phyloP scores from a whole-genome alignment of 1,284 basidiomycete genomes.

The Puccinia coronata region DNA sequence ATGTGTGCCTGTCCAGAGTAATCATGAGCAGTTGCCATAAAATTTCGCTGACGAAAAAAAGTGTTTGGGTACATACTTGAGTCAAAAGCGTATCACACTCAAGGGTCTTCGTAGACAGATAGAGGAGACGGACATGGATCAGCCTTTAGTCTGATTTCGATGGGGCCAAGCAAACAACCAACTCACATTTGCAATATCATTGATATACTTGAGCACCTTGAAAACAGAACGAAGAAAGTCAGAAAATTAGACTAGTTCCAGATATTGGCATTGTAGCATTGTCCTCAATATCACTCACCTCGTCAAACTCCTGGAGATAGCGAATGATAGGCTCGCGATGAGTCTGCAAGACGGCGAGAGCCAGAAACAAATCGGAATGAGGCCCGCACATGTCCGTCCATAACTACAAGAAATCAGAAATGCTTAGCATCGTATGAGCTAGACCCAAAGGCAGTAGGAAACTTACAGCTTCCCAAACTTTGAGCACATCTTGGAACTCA shows the following conservation, averaged over 20 bases:
- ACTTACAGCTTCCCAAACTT: constrained; percentile 75
- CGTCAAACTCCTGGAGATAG: constrained; percentile 76
- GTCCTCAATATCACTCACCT: constrained; percentile 50
- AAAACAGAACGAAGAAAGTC: neutral
- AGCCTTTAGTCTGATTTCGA: neutral
- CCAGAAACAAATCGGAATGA: constrained; percentile 88
- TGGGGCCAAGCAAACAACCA: neutral
- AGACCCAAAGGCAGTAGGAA: neutral
- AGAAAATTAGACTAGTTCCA: neutral
- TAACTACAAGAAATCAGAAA: constrained; percentile 62
- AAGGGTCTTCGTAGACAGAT: constrained; percentile 16
- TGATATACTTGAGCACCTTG: constrained; percentile 71
- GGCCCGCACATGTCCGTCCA: constrained; percentile 89
- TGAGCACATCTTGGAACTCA: constrained; percentile 65
- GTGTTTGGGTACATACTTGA: constrained; percentile 16
- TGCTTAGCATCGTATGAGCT: neutral
- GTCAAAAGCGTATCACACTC: constrained; percentile 45
- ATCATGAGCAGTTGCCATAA: neutral
- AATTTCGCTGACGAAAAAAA: neutral
- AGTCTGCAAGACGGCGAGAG: constrained; percentile 86
- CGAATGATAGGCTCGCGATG: constrained; percentile 90
- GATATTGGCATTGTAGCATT: neutral
- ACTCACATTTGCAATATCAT: constrained; percentile 52
- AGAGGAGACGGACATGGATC: neutral
- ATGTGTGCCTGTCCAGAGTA: constrained; percentile 38